Evolutionary conservation across 2,329 filamentous ascomycete species (phyloP).

Genomic region (Scedosporium boydii): DNA sequence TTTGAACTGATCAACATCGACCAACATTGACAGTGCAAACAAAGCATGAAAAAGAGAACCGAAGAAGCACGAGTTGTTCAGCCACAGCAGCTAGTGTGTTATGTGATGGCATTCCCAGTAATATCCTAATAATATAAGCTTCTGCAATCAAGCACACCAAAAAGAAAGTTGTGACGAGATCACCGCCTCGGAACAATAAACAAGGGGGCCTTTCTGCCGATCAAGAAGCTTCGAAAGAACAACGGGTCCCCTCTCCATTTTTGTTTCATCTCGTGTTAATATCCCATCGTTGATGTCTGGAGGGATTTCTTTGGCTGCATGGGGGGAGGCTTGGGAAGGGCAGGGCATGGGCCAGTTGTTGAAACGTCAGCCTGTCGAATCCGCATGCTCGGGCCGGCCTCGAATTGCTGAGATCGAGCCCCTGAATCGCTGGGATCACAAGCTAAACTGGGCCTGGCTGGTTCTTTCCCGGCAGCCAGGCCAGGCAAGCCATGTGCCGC

Average conservation of each 20-base stretch:
- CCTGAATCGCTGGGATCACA: conserved; percentile 1
- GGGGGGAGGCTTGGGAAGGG: neutral
- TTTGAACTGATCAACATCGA: neutral
- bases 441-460: neutral
- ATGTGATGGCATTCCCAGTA: neutral
- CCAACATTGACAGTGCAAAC: neutral
- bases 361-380: conserved; percentile 2
- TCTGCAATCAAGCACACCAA: neutral
- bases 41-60: neutral
- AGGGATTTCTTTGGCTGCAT: neutral
- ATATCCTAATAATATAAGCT: neutral
- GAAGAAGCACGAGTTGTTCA: neutral
- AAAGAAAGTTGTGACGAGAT: neutral
- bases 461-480: neutral
- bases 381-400: conserved; percentile 6
- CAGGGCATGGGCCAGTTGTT: neutral
- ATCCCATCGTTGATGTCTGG: neutral
- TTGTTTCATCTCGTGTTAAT: neutral
- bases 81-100: neutral
- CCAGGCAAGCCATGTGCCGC: neutral
- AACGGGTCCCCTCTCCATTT: neutral
- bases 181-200: neutral
- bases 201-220: neutral
- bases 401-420: conserved; percentile 3
- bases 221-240: neutral